Percentiles rank a stretch among this genome's conserved stretches.
Evolutionary conservation across 2,329 filamentous ascomycete genomes (phyloP).

Genomic region (Cryoendolithus antarcticus): DNA sequence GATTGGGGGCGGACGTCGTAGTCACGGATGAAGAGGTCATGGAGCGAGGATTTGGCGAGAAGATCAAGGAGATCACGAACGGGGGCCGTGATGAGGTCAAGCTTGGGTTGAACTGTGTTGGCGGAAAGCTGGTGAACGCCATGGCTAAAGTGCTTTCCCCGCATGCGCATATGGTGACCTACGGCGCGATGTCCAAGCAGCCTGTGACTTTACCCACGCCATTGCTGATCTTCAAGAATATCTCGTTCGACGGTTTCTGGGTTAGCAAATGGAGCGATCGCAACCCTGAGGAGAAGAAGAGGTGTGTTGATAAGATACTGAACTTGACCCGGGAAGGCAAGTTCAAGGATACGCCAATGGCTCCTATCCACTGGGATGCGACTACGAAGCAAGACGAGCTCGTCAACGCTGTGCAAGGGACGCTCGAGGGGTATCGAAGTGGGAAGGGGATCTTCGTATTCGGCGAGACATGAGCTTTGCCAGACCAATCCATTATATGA

Average conservation of each 20-base stretch:
- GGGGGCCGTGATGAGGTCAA: conserved; percentile 59
- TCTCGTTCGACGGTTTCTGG: conserved; percentile 89
- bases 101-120: conserved; percentile 85
- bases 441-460: conserved; percentile 91
- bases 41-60: conserved; percentile 50
- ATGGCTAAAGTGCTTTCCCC: conserved; percentile 60
- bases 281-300: conserved; percentile 60
- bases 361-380: conserved; percentile 72
- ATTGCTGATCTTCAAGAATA: conserved; percentile 83
- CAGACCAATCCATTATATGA: too few species aligned
- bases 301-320: conserved; percentile 75
- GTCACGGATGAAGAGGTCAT: conserved; percentile 50
- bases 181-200: conserved; percentile 88
- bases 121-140: conserved; percentile 68
- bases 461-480: conserved; percentile 42
- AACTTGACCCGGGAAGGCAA: conserved; percentile 59
- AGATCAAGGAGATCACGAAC: conserved; percentile 53
- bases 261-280: conserved; percentile 76
- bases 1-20: conserved; percentile 50
- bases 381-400: conserved; percentile 60
- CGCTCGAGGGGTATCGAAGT: conserved; percentile 68
- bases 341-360: conserved; percentile 74
- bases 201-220: conserved; percentile 71
- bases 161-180: conserved; percentile 71
- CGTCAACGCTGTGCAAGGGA: conserved; percentile 64